Evolutionary conservation across 305 asterid genomes (phyloP), one percentile per base, ranked within the genome.

Genomic region (Andrographis paniculata): DNA sequence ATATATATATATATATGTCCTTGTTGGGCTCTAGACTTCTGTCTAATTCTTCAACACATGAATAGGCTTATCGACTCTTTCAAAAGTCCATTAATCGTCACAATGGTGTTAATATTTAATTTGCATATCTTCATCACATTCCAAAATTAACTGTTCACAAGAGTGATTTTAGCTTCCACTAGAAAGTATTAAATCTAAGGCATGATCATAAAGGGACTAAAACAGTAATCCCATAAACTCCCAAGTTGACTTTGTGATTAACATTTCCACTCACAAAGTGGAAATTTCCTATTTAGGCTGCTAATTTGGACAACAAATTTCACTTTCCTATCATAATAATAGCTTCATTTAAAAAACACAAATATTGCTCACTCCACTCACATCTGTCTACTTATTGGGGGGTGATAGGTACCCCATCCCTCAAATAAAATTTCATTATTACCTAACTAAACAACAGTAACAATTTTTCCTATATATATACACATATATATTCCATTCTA

Each of bases 261-360:
- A 20, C 44, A 41, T 18, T 62, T 44, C 72, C 78, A 64, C 75
- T 57, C 36, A 10, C 17, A 37, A 35, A 45, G 80, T 73, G 64
- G 74, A 55, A 30, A 39, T 59, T 73, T 52, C 74, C 69, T 69
- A 27, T 73, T 73, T 56, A 56, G 71, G 74, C 71, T 45, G 54
- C 78, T 52, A 17, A 31, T 42, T 14, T 16, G 9, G 9, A 17
- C 37, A 12, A 17, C 19, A 9, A 55, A 37, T 4, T 20, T 13
- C 9, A 5, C 24, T 17, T 12, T 20, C 20, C 27, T 18, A 22
- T 45, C 41, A 42, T 50, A 43, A 42, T 50, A 43, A 20, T 50
- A 20, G 21, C 20, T 50, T 14, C 17, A 51, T 51, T 43, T 13
- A 48, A 17, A 17, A 37, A 12, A 37, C 20, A 20, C 16, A 52